These are phyloP conservation scores for Aureobasidium uvarum DNA, from an alignment of 2,329 filamentous ascomycete species.

Conservation along the genomic window DNA sequence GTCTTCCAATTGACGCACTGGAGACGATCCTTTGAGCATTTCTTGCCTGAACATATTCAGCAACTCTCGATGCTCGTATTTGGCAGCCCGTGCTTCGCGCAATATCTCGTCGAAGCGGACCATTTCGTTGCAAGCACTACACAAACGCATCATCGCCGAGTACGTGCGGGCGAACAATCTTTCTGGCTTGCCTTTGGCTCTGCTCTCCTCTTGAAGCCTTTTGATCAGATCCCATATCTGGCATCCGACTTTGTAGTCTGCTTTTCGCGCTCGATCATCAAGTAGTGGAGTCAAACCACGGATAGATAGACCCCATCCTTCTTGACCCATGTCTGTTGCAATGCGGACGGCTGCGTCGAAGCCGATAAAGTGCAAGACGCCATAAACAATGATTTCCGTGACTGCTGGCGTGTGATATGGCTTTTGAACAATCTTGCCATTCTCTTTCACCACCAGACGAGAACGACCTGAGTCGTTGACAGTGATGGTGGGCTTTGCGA, in stretches of 20 bases:
- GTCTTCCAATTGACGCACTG: not conserved
- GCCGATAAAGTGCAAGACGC: slow-evolving; percentile 47
- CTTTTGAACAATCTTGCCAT: slow-evolving; percentile 43
- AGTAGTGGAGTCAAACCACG: slow-evolving; percentile 43
- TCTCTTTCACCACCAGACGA: slow-evolving; percentile 15
- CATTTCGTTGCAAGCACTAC: slow-evolving; percentile 28
- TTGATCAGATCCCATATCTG: slow-evolving; percentile 47
- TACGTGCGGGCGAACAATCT: slow-evolving; percentile 30
- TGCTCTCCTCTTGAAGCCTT: slow-evolving; percentile 28
- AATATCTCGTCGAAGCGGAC: slow-evolving; percentile 27
- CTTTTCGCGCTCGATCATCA: slow-evolving; percentile 42
- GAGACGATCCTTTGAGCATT: not conserved
- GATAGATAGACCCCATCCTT: slow-evolving; percentile 49
- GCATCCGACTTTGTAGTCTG: slow-evolving; percentile 41
- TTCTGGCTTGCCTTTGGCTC: slow-evolving; percentile 21
- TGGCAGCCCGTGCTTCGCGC: slow-evolving; percentile 26
- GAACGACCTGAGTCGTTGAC: slow-evolving; percentile 35
- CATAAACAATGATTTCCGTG: slow-evolving; percentile 44
- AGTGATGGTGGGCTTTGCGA: slow-evolving; percentile 42
- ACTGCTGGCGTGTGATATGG: slow-evolving; percentile 47
- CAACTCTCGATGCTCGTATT: slow-evolving; percentile 10
- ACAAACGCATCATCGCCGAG: slow-evolving; percentile 33
- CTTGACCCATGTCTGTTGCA: slow-evolving; percentile 44
- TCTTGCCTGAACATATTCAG: slow-evolving; percentile 29
- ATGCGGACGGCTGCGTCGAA: slow-evolving; percentile 46